These are phyloP conservation scores for Penicillium vulpinum DNA, from an alignment of 2,329 filamentous ascomycete genomes.

Conservation along the genomic window DNA sequence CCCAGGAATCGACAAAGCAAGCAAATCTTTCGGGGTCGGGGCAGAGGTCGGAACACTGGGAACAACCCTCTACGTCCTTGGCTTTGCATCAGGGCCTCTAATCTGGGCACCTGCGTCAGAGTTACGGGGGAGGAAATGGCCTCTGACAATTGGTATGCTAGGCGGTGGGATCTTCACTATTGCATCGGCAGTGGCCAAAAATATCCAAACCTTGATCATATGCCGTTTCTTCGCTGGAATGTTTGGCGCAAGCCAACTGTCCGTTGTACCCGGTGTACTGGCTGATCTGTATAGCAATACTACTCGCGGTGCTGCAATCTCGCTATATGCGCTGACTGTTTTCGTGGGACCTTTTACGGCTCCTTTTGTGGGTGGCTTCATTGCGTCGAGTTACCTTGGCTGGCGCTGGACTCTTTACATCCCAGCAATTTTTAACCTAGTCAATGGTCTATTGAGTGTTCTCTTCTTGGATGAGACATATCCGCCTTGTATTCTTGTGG, in stretches of 20 bases:
- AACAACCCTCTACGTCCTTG: constrained; percentile 50
- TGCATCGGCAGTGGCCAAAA: constrained; percentile 43
- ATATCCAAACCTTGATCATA: constrained; percentile 42
- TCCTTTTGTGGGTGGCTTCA: constrained; percentile 54
- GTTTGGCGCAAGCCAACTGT: constrained; percentile 46
- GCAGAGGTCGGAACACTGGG: constrained; percentile 46
- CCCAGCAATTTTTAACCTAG: constrained; percentile 52
- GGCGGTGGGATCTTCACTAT: constrained; percentile 48
- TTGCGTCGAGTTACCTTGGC: constrained; percentile 45
- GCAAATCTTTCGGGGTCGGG: constrained; percentile 48
- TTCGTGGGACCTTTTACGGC: constrained; percentile 50
- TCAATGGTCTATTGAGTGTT: constrained; percentile 34
- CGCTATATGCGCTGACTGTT: constrained; percentile 50
- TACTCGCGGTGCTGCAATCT: constrained; percentile 42
- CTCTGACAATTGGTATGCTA: constrained; percentile 47
- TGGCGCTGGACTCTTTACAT: constrained; percentile 55
- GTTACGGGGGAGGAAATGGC: constrained; percentile 57
- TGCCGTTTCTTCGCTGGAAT: constrained; percentile 50
- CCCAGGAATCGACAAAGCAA: constrained; percentile 58
- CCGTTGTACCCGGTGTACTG: constrained; percentile 46
- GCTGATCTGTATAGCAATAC: constrained; percentile 52
- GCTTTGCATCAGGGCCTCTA: constrained; percentile 60
- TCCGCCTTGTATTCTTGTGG: constrained; percentile 52
- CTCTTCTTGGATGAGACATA: constrained; percentile 56
- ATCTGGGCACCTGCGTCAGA: constrained; percentile 64